A percentile compares a stretch with the other conserved stretches of the same genome.
Conservation (phyloP, 2,329 filamentous ascomycete genomes). For the Ilyonectria sp. region DNA sequence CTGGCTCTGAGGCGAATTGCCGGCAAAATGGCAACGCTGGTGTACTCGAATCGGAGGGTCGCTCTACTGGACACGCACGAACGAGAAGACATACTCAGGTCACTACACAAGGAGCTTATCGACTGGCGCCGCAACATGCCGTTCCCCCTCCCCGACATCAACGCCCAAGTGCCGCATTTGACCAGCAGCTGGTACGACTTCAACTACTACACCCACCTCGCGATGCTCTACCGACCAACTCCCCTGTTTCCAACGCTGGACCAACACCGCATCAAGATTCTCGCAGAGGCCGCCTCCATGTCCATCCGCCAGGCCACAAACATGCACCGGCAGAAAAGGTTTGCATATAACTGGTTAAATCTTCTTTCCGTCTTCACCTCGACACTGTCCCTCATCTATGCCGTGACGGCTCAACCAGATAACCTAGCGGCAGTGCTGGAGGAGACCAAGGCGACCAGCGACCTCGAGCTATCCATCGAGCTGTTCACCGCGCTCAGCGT, state of each 20-base stretch:
- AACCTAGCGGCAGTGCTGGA: slow-evolving; percentile 44
- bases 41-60: slow-evolving; percentile 52
- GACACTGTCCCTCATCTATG: slow-evolving; percentile 60
- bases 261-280: slow-evolving; percentile 52
- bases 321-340: slow-evolving; percentile 56
- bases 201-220: slow-evolving; percentile 63
- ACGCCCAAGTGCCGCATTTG: slow-evolving; percentile 59
- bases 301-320: slow-evolving; percentile 59
- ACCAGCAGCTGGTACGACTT: slow-evolving; percentile 62
- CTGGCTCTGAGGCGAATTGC: slow-evolving; percentile 58
- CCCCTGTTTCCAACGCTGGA: slow-evolving; percentile 58
- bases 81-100: slow-evolving; percentile 52
- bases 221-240: slow-evolving; percentile 61
- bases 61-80: slow-evolving; percentile 37
- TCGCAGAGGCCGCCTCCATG: slow-evolving; percentile 58
- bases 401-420: slow-evolving; percentile 57
- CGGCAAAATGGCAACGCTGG: slow-evolving; percentile 56
- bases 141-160: slow-evolving; percentile 58
- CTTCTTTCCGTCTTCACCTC: slow-evolving; percentile 59
- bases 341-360: slow-evolving; percentile 61
- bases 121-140: slow-evolving; percentile 62
- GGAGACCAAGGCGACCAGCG: slow-evolving; percentile 49
- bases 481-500: slow-evolving; percentile 50
- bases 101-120: slow-evolving; percentile 58
- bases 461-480: slow-evolving; percentile 50